phyloP scores from a whole-genome alignment of 2,329 filamentous ascomycete genomes.

The Drechslerella coelobrocha region DNA sequence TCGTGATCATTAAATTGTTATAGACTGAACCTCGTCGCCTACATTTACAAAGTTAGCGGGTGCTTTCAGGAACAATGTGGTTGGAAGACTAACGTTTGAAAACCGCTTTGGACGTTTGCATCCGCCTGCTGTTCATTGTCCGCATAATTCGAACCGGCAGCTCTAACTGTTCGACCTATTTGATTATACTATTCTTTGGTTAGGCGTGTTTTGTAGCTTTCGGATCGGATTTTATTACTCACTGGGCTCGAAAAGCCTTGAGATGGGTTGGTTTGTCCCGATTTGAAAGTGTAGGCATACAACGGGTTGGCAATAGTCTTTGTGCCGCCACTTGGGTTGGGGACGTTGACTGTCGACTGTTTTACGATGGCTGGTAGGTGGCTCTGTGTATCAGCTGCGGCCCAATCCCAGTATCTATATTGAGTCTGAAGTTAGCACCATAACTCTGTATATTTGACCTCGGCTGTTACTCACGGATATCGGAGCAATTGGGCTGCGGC shows the following conservation, averaged over 20 bases:
- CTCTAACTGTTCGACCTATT: not conserved
- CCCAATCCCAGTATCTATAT: conserved; percentile 54
- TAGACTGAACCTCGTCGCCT: conserved; percentile 51
- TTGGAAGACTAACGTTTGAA: no score
- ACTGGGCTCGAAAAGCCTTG: conserved; percentile 4
- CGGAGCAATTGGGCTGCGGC: conserved; percentile 51
- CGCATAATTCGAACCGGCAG: conserved; percentile 18
- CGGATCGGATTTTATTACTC: not conserved
- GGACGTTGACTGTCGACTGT: conserved; percentile 30
- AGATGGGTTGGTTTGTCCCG: not conserved
- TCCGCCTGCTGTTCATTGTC: no score
- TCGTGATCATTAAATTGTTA: conserved; percentile 51
- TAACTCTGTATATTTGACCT: not conserved
- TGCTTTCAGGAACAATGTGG: no score
- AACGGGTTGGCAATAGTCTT: conserved; percentile 25
- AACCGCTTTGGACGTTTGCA: no score
- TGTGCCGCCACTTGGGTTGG: conserved; percentile 17
- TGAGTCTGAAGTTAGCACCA: not conserved
- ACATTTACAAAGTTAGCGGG: conserved; percentile 17
- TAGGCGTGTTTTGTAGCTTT: not conserved
- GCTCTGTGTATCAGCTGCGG: conserved; percentile 32
- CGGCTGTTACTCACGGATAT: conserved; percentile 51
- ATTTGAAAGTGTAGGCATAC: conserved; percentile 11
- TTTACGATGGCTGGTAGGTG: conserved; percentile 45
- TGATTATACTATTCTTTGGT: conserved; percentile 4